Conservation (phyloP, 495 filamentous ascomycete genomes). For the Neurospora discreta region DNA sequence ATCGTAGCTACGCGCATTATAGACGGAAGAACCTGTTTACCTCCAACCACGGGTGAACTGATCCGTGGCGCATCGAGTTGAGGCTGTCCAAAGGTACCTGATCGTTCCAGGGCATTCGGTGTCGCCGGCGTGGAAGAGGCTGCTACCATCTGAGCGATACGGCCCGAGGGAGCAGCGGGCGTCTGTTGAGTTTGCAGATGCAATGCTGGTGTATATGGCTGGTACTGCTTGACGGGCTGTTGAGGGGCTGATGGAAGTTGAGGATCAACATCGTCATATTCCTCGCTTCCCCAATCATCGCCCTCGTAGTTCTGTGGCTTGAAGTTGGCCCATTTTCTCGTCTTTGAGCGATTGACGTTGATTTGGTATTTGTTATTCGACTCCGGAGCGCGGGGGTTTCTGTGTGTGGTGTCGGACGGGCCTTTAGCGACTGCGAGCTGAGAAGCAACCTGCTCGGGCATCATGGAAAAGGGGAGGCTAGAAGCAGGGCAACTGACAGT, state of each 20-base stretch:
- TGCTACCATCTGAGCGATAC: background rate
- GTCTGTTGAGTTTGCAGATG: constrained; percentile 12
- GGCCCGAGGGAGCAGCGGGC: background rate
- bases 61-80: background rate
- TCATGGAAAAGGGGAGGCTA: background rate
- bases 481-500: background rate
- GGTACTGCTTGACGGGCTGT: constrained; percentile 15
- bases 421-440: background rate
- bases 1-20: constrained; percentile 9
- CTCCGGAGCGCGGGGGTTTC: constrained; percentile 19
- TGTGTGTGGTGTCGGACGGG: constrained; percentile 4
- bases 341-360: constrained; percentile 85
- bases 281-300: constrained; percentile 85
- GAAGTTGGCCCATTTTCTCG: constrained; percentile 89
- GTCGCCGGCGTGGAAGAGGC: background rate
- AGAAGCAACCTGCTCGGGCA: background rate
- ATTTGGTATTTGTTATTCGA: constrained; percentile 38
- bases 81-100: background rate
- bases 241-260: constrained; percentile 35
- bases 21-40: background rate
- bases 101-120: background rate
- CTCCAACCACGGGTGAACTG: background rate
- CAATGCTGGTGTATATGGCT: constrained; percentile 10
- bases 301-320: constrained; percentile 83
- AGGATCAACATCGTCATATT: constrained; percentile 50